Evolutionary conservation across 2,329 filamentous ascomycete species (phyloP).

Genomic region (Cadophora luteo-olivacea): DNA sequence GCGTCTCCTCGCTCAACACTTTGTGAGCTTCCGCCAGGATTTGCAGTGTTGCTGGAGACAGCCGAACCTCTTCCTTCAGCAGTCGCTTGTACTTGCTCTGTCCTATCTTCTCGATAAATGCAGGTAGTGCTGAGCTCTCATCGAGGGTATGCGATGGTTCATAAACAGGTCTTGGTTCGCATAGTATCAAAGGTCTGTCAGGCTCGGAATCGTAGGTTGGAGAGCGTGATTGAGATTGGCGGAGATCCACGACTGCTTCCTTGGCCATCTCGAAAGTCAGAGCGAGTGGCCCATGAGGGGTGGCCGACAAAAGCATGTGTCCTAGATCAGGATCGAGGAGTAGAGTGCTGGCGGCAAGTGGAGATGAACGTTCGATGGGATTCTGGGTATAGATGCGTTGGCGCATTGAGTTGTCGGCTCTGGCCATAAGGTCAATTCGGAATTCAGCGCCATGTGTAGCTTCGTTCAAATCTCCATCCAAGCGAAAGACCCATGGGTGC

Average conservation of each 20-base stretch:
- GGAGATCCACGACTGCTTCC: conserved; percentile 56
- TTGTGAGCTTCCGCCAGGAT: conserved; percentile 77
- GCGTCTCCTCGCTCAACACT: conserved; percentile 72
- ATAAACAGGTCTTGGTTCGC: conserved; percentile 70
- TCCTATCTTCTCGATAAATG: conserved; percentile 61
- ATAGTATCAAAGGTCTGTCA: conserved; percentile 58
- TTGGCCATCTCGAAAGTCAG: conserved; percentile 63
- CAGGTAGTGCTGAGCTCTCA: conserved; percentile 60
- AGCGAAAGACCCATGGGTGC: conserved; percentile 66
- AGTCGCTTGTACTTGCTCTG: conserved; percentile 66
- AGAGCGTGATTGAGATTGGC: conserved; percentile 51
- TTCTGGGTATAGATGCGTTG: conserved; percentile 64
- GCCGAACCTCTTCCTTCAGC: conserved; percentile 70
- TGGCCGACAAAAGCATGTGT: conserved; percentile 67
- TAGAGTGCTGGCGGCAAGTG: conserved; percentile 59
- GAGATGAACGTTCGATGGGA: conserved; percentile 50
- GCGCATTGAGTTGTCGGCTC: conserved; percentile 60
- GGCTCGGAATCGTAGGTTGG: conserved; percentile 51
- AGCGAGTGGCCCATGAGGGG: conserved; percentile 62
- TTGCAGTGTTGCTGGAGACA: conserved; percentile 74
- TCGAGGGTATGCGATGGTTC: conserved; percentile 67
- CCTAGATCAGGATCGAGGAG: conserved; percentile 68
- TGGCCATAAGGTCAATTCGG: conserved; percentile 64
- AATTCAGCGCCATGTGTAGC: conserved; percentile 66
- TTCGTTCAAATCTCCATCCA: conserved; percentile 66